Evolutionary conservation across 768 basidiomycete genomes (phyloP).

Genomic region (Daedalea quercina): DNA sequence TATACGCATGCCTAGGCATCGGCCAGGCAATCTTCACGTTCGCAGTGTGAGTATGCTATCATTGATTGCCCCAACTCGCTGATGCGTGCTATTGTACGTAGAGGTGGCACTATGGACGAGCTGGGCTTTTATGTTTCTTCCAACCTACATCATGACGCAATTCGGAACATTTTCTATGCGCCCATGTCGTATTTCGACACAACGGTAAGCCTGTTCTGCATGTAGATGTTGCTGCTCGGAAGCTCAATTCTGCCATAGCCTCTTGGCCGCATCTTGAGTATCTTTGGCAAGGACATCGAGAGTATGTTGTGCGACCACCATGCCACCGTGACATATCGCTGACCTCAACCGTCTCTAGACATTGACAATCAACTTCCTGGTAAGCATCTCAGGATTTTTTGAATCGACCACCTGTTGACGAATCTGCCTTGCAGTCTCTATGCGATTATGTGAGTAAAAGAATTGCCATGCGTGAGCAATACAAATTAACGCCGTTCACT

Average conservation of each 20-base stretch:
- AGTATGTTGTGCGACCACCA: constrained; percentile 26
- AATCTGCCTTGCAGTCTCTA: constrained; percentile 36
- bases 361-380: constrained; percentile 57
- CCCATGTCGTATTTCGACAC: constrained; percentile 79
- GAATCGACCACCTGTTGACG: not conserved
- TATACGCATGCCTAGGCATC: constrained; percentile 59
- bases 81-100: constrained; percentile 11
- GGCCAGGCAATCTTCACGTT: constrained; percentile 54
- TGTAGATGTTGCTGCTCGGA: too few species aligned
- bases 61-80: not conserved
- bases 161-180: constrained; percentile 55
- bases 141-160: constrained; percentile 52
- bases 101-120: constrained; percentile 47
- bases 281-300: constrained; percentile 64
- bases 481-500: not conserved
- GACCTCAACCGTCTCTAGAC: constrained; percentile 23
- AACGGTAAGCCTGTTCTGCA: constrained; percentile 32
- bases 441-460: constrained; percentile 43
- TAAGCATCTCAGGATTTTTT: constrained; percentile 20
- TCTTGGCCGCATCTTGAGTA: constrained; percentile 51
- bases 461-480: not conserved
- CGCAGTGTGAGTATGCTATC: constrained; percentile 34
- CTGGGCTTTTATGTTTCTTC: constrained; percentile 54
- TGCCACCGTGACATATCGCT: not conserved
- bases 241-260: constrained; percentile 27